A percentile compares a stretch with the other conserved stretches of the same genome.
Conservation (phyloP, 805 yeast species). For the Saturnispora silvae region DNA sequence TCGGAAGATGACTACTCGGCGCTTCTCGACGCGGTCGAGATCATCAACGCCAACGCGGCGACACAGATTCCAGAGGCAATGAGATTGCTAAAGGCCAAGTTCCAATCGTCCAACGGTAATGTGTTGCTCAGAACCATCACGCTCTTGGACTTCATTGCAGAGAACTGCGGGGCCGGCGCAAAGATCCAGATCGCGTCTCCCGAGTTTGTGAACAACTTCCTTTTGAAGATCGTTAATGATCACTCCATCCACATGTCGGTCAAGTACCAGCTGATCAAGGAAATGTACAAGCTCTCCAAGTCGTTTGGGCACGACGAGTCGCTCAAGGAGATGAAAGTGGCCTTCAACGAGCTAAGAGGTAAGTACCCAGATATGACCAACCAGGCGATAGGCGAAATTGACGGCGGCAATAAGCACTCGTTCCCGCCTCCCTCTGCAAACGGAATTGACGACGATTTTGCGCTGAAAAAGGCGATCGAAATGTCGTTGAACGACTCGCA, state of each 20-base stretch:
- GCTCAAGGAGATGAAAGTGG: constrained; percentile 55
- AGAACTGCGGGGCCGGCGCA: constrained; percentile 66
- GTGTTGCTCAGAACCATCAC: constrained; percentile 50
- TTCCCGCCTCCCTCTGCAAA: not conserved
- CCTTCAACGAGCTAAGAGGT: constrained; percentile 38
- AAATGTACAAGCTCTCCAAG: constrained; percentile 52
- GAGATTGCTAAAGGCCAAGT: constrained; percentile 34
- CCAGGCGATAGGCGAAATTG: constrained; percentile 22
- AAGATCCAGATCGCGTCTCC: constrained; percentile 52
- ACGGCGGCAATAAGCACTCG: constrained; percentile 13
- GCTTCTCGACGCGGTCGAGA: constrained; percentile 56
- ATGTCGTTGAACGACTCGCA: constrained; percentile 55
- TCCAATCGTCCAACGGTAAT: constrained; percentile 50
- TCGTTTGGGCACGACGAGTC: constrained; percentile 70
- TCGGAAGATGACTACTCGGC: constrained; percentile 60
- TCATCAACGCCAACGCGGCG: constrained; percentile 51
- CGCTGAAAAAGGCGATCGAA: constrained; percentile 64
- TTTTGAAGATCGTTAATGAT: constrained; percentile 43
- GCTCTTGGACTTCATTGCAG: constrained; percentile 50
- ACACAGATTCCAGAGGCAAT: constrained; percentile 40
- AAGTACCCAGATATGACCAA: constrained; percentile 28
- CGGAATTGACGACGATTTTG: constrained; percentile 61
- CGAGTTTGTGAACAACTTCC: constrained; percentile 34
- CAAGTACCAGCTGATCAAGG: constrained; percentile 53
- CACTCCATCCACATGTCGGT: constrained; percentile 53